Base-by-base conservation (phyloP, 192 early-diverging fungal species). In the Coemansia sp. region DNA sequence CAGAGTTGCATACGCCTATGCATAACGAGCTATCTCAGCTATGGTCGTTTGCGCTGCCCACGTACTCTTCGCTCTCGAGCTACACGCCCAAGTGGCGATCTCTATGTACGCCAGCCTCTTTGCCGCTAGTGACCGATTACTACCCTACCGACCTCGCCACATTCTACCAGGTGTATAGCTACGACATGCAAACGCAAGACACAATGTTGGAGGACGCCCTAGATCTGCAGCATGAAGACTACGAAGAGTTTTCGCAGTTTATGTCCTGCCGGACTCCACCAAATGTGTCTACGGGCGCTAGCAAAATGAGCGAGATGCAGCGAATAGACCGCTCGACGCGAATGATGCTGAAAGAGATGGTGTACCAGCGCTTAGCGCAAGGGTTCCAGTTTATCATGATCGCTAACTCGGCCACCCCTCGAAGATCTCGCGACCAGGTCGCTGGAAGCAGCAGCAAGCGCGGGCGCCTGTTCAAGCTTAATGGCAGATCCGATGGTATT, bases 101-200 rank as follows among this genome's bases (percentile, higher is more conserved):
- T 4, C 66, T 99, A 20, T 91, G 87, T 62, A 95, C 93, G 11
- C 97, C 97, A 0, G 97, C 96, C 12, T 95, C 92, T 69, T 75
- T 99, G 40, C 97, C 97, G 9, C 73, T 99, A 44, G 96, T 94
- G 1, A 96, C 93, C 0, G 93, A 97, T 66, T 95, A 86, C 59
- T 91, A 89, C 12, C 82, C 92, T 3, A 66, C 62, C 6, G 90
- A 95, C 60, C 75, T 96, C 0, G 65, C 69, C 37, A 72, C 80
- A 7, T 74, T 84, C 11, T 98, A 95, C 77, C 70, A 83, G n/a
- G 87, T 93, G 66, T 92, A 92, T 70, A 88, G 24, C 34, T 82
- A 82, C 45, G 66, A 75, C 20, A n/a, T 80, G 37, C 62, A 65
- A 56, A 72, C 78, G 56, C 78, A 73, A 3, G 72, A 67, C 38